Evolutionary conservation across 2,329 filamentous ascomycete genomes (phyloP).

Genomic region (Tolypocladium inflatum): DNA sequence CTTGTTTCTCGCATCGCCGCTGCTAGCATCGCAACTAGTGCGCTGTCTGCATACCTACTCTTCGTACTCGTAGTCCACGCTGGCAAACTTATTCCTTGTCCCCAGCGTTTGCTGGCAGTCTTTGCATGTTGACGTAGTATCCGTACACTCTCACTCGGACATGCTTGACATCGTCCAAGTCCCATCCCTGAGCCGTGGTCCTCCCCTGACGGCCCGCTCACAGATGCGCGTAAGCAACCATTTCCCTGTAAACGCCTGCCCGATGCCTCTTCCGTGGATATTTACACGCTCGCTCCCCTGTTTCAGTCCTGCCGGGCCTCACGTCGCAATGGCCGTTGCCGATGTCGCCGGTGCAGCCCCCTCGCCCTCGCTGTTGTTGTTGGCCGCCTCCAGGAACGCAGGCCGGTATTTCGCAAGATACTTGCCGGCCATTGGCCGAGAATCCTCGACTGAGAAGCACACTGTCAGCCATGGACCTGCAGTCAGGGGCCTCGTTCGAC

Average conservation of each 20-base stretch:
- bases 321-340: slow-evolving; percentile 20
- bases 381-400: slow-evolving; percentile 31
- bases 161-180: not conserved
- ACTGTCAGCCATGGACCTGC: slow-evolving; percentile 9
- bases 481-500: slow-evolving; percentile 16
- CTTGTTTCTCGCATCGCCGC: too few species aligned
- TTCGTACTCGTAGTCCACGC: too few species aligned
- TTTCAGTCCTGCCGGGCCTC: slow-evolving; percentile 4
- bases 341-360: slow-evolving; percentile 8
- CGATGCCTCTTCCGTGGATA: not conserved
- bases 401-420: slow-evolving; percentile 54
- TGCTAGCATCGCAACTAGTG: not conserved
- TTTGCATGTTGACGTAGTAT: not conserved
- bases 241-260: slow-evolving; percentile 2
- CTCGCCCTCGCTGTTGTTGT: slow-evolving; percentile 12
- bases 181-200: not conserved
- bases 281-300: not conserved
- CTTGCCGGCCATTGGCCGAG: slow-evolving; percentile 51
- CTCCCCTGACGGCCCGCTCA: not conserved
- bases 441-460: slow-evolving; percentile 44
- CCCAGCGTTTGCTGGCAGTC: not conserved
- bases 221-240: not conserved
- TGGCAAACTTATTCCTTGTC: not conserved
- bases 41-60: not conserved
- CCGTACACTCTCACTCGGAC: not conserved